phyloP scores from a whole-genome alignment of 768 basidiomycete species.

The Hericium rajendrae region DNA sequence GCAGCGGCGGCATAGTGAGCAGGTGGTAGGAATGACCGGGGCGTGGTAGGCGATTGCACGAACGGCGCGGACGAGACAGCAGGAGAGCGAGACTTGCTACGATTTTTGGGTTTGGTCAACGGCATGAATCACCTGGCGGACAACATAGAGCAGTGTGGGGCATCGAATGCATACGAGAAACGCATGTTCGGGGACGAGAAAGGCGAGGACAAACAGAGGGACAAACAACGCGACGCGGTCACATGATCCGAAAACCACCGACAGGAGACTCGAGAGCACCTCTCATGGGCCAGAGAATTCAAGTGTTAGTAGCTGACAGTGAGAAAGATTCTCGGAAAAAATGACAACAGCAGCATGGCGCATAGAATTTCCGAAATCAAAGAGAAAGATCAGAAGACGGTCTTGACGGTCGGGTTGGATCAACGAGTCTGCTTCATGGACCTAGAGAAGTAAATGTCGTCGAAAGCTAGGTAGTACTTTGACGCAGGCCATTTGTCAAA shows the following conservation, averaged over 20 bases:
- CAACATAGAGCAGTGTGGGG: too few species aligned
- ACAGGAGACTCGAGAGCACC: neutral
- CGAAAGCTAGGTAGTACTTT: too few species aligned
- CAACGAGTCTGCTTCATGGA: neutral
- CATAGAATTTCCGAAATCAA: neutral
- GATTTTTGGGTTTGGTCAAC: slow-evolving; percentile 8
- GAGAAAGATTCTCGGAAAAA: neutral
- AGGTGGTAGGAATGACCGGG: slow-evolving; percentile 23
- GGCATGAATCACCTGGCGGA: slow-evolving; percentile 4
- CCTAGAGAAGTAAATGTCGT: too few species aligned
- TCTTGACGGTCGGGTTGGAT: neutral
- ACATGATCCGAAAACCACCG: slow-evolving; percentile 2
- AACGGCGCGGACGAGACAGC: slow-evolving; percentile 7
- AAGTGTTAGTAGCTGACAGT: neutral
- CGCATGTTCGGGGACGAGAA: neutral
- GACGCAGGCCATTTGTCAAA: too few species aligned
- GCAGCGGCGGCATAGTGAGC: slow-evolving; percentile 29
- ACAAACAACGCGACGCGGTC: slow-evolving; percentile 5
- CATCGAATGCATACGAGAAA: neutral
- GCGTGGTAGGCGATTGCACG: slow-evolving; percentile 7
- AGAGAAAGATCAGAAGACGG: neutral
- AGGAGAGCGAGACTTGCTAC: slow-evolving; percentile 10
- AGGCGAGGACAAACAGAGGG: slow-evolving; percentile 6
- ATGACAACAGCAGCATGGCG: neutral
- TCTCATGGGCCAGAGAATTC: neutral